phyloP scores from a whole-genome alignment of 768 basidiomycete genomes.

The Dacryopinax primogenitus region DNA sequence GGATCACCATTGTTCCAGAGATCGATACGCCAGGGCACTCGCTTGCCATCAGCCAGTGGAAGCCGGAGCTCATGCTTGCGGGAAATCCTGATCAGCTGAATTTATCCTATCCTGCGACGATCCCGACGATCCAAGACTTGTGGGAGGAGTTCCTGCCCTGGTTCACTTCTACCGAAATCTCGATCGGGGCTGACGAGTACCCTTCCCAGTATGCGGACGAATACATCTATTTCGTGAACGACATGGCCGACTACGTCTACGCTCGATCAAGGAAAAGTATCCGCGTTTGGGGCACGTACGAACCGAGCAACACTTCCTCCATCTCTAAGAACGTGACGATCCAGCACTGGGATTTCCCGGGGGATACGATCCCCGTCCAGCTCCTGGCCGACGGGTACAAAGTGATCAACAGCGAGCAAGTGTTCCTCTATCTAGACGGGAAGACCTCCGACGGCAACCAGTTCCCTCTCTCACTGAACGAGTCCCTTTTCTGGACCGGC shows the following conservation, averaged over 20 bases:
- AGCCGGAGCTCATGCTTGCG: constrained; percentile 31
- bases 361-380: constrained; percentile 25
- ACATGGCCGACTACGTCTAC: constrained; percentile 31
- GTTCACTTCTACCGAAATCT: constrained; percentile 32
- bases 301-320: constrained; percentile 28
- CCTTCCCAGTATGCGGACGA: constrained; percentile 29
- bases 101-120: constrained; percentile 32
- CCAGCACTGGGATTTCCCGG: constrained; percentile 35
- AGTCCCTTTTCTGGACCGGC: constrained; percentile 26
- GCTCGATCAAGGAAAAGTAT: constrained; percentile 29
- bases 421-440: constrained; percentile 31
- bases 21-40: constrained; percentile 37
- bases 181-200: constrained; percentile 39
- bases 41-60: constrained; percentile 36
- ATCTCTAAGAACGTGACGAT: constrained; percentile 34
- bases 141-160: constrained; percentile 34
- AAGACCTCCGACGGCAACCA: constrained; percentile 27
- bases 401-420: constrained; percentile 29
- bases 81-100: constrained; percentile 30
- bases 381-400: constrained; percentile 28
- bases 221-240: constrained; percentile 35
- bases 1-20: constrained; percentile 33
- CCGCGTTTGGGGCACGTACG: constrained; percentile 34
- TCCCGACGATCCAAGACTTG: constrained; percentile 33
- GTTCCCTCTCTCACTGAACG: constrained; percentile 27